Evolutionary conservation across 306 rosid genomes (phyloP), one percentile per base, ranked within the genome.

Genomic region (Malus asiatica): DNA sequence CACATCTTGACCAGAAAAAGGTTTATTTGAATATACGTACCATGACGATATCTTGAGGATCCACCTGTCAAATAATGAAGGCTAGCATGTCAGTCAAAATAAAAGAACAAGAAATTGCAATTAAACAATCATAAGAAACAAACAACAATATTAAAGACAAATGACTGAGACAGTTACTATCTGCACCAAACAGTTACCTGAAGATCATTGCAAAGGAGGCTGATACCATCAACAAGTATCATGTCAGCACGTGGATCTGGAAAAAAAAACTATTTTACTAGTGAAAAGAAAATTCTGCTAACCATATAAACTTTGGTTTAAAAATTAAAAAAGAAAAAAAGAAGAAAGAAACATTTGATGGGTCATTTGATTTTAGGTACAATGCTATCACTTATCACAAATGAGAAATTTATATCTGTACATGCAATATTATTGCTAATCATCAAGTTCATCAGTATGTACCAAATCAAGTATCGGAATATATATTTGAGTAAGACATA

Each of bases 21-120:
- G 19, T 42, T 45, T 33, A 64, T 75, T 73, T 58, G 35, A 74
- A 79, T 70, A 73, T 66, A 52, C 96, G 4, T 88, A 96, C 99
- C 99, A 88, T 96, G 74, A 96, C 98, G 27, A 96, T 92, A 81
- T 95, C 99, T 90, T 95, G 98, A 75, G 96, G 99, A 89, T 95
- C 99, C 89, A 95, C 99, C 99, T 96, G 93, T 78, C 83, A 72
- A 79, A 29, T 59, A 68, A 76, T 70, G 59, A 60, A 76, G 32
- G 35, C 33, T 57, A 6, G 52, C 67, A 44, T 53, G 81, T 76
- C 81, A 87, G 52, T 80, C 48, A 76, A 63, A 78, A 29, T 76
- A 51, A 22, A 45, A 66, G 14, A 78, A 61, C 46, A 64, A 23
- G 20, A 38, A 7, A 46, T 44, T 2, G 30, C 45, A 52, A 30